Evolutionary conservation across 164 flowering plant species (phyloP).

Genomic region (Aristolochia californica): DNA sequence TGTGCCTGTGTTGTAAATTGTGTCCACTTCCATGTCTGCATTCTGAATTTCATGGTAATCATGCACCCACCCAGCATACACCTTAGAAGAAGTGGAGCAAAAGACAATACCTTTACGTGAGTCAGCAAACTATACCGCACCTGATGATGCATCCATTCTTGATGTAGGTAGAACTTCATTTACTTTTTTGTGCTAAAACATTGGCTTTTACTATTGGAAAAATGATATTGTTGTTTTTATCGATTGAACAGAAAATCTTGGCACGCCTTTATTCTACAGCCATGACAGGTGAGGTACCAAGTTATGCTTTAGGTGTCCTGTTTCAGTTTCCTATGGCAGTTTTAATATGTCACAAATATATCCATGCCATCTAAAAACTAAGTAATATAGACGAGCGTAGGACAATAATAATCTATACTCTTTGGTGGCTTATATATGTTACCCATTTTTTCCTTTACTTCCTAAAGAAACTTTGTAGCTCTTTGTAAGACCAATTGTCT

Average conservation of each 20-base stretch:
- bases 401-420: background rate
- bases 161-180: conserved; percentile 37
- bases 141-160: conserved; percentile 38
- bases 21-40: background rate
- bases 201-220: background rate
- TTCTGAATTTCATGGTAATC: conserved; percentile 1
- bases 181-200: background rate
- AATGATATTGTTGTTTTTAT: background rate
- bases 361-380: background rate
- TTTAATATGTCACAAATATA: no score
- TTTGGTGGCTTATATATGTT: no score
- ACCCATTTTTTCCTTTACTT: no score
- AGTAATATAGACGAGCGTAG: background rate
- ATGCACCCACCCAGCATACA: conserved; percentile 50
- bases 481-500: no score
- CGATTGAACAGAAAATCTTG: conserved; percentile 47
- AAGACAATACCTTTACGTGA: conserved; percentile 49
- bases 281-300: conserved; percentile 37
- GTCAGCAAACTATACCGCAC: conserved; percentile 23
- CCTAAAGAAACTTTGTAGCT: no score
- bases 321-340: background rate
- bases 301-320: background rate
- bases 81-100: conserved; percentile 53
- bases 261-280: conserved; percentile 40
- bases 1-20: background rate